phyloP scores from a whole-genome alignment of 306 rosid genomes.

The Prunus campanulata region DNA sequence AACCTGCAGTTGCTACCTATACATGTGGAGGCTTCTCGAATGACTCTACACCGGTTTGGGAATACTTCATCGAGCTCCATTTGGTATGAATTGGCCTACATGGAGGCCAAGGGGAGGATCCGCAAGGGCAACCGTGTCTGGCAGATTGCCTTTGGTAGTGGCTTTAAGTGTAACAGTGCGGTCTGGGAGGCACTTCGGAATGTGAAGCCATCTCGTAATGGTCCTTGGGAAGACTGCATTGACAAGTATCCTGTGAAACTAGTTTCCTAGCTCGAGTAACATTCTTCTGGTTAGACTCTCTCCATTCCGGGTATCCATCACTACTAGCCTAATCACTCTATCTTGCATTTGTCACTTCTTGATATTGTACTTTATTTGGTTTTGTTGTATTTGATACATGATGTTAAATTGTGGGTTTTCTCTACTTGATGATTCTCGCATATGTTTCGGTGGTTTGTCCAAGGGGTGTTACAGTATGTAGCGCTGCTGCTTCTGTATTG shows the following conservation, averaged over 20 bases:
- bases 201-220: constrained; percentile 55
- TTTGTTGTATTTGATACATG: constrained; percentile 16
- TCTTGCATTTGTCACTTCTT: not conserved
- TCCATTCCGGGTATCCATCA: constrained; percentile 31
- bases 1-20: constrained; percentile 53
- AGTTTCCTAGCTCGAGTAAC: constrained; percentile 31
- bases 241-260: constrained; percentile 60
- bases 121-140: constrained; percentile 64
- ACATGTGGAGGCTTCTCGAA: constrained; percentile 84
- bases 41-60: constrained; percentile 77
- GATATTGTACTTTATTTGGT: constrained; percentile 24
- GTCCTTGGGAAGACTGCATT: constrained; percentile 81
- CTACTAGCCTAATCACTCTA: not conserved
- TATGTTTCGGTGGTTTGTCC: constrained; percentile 9
- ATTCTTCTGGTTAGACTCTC: constrained; percentile 19
- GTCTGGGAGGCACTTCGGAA: constrained; percentile 72
- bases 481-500: constrained; percentile 19
- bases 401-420: constrained; percentile 20
- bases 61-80: constrained; percentile 85
- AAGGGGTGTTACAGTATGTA: constrained; percentile 12
- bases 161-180: constrained; percentile 78
- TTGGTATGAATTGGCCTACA: constrained; percentile 75
- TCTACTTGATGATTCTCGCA: constrained; percentile 5
- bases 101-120: constrained; percentile 71
- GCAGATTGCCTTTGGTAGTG: constrained; percentile 92